Base-by-base conservation (phyloP, 495 filamentous ascomycete species). In the Aspergillus bertholletiae region DNA sequence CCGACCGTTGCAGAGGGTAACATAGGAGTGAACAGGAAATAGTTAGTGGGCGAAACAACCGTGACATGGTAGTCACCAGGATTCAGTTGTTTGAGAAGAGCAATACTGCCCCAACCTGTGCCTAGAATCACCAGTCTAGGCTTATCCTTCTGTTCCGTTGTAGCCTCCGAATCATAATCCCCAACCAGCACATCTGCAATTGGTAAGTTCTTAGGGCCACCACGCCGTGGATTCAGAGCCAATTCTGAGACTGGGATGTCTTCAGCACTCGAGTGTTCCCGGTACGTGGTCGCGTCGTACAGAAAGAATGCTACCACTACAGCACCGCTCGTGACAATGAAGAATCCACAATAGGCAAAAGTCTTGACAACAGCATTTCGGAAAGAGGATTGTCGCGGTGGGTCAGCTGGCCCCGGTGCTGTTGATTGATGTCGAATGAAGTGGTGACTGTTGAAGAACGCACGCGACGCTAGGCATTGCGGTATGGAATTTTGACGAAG, bases 11-110 rank as follows among this genome's bases (percentile, higher is more conserved):
- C 95, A 20, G 89, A 93, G 2, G 95, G 95, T 20, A 99, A 77
- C 89, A 99, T 96, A 3, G 95, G 95, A 2, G 95, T 97, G 69
- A 97, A 99, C 34, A 97, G 70, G 73, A 99, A 99, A 73, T 97
- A 95, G 60, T 97, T 97, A 26, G 86, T 87, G 1, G 95, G 92
- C 1, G 89, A 94, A 40, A 99, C 86, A 32, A 97, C 89, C 12
- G 92, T 96, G 60, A 97, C 84, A 68, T 97, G 91, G 64, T 96
- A 98, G 58, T 95, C 86, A 5, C 89, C 90, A 2, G 92, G 87
- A 44, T 92, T 86, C 53, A 99, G 74, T 51, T 87, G 87, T 74
- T 99, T 99, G 17, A 99, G 71, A 37, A 99, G 75, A 18, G 92
- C 88, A 53, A 99, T 86, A 60, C 89, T 91, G 47, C 92, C 95